Evolutionary conservation across 192 early-diverging fungal species (phyloP).

Genomic region (Phycomyces blakesleeanus): DNA sequence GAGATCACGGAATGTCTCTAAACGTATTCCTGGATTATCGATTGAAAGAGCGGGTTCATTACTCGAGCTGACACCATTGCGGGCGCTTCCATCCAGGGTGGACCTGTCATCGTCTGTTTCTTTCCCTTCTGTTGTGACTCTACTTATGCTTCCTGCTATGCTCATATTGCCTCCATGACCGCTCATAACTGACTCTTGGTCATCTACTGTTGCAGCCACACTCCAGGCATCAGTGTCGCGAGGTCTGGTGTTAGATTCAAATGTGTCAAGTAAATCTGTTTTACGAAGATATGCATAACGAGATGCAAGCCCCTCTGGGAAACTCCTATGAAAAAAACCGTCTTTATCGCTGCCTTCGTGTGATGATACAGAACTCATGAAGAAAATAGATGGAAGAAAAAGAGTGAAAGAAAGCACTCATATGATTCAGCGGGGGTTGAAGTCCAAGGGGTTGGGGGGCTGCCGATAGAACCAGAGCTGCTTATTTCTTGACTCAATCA

Average conservation of each 20-base stretch:
- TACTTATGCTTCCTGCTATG: conserved; percentile 15
- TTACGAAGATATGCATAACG: conserved; percentile 32
- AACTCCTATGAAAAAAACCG: conserved; percentile 13
- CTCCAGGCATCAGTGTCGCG: conserved; percentile 39
- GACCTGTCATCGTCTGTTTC: conserved; percentile 27
- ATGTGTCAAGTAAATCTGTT: conserved; percentile 34
- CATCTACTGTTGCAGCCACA: conserved; percentile 40
- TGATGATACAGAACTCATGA: conserved; percentile 31
- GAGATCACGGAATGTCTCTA: conserved; percentile 16
- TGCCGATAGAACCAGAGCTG: no score
- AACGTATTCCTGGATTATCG: background rate
- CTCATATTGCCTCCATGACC: conserved; percentile 25
- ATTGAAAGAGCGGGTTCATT: conserved; percentile 12
- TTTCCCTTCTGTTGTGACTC: conserved; percentile 19
- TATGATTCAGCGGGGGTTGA: no score
- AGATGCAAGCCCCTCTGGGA: conserved; percentile 16
- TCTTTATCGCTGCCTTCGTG: conserved; percentile 31
- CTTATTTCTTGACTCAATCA: no score
- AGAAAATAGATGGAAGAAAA: background rate
- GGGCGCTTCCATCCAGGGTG: conserved; percentile 17
- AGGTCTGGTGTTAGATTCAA: conserved; percentile 21
- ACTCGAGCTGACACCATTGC: conserved; percentile 2
- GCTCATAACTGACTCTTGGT: conserved; percentile 37
- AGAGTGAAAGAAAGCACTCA: background rate
- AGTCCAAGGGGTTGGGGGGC: no score